Base-by-base conservation (phyloP, 1,139 yeast genomes). In the Lodderomyces oxycetoniae region DNA sequence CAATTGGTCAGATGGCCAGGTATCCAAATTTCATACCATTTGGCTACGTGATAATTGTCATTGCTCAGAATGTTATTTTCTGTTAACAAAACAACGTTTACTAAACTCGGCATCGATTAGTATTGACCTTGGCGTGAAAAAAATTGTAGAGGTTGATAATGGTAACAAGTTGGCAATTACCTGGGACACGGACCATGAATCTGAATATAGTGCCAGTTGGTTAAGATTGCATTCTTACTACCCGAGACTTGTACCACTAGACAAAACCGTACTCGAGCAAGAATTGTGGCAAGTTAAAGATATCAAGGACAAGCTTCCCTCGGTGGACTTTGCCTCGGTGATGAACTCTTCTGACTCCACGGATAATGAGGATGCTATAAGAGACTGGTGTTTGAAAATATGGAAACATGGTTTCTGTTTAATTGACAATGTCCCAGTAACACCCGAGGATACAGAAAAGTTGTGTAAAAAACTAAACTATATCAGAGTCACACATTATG, bases 31-130 rank as follows among this genome's bases (percentile, higher is more conserved):
- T 51, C 82, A 78, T 52, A 55, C 70, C 52, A 64, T 81, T 36
- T 81, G 88, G 88, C 63, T 82, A 20, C 61, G 89, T 33, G 91
- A 82, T 53, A 72, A 75, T 47, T 82, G 89, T 49, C 83, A 73
- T 39, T 79, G 87, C 46, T 56, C 61, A n/a, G 47, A 63, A 17
- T 79, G 87, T 54, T 77, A 68, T 56, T 80, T 75, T 47, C 61
- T 69, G 3, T 55, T 61, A 33, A 82, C 89, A 17, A 77, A 75
- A 46, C 91, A 82, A 53, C 58, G 89, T 31, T 57, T 79, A 13
- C 63, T 77, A 32, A 77, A 79, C 48, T 75, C 85, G 8, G 78
- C 78, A 42, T 52, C 57, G 10, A 73, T 78, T 35, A 71, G 74
- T 13, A 65, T 59, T 25, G 71, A 71, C 32, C 69, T 79, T 34